Base-by-base conservation (phyloP, 352 stramenopile species). In the Phytophthora palmivora region DNA sequence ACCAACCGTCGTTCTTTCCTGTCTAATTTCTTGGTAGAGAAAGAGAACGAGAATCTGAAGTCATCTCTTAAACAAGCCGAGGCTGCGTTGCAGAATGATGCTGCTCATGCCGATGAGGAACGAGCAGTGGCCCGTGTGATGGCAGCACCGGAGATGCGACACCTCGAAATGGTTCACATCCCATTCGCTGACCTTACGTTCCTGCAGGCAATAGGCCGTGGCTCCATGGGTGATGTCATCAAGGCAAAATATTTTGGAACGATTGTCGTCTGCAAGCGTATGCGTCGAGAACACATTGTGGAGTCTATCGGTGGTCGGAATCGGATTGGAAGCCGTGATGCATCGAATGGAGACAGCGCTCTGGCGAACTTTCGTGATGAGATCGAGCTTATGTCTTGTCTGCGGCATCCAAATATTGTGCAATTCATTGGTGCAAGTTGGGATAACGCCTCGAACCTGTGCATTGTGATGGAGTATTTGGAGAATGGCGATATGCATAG, bases 401-500 rank as follows among this genome's bases (percentile, higher is more conserved):
- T 96, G 42, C 76, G 88, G 5, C 88, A 96, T 54, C 88, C 88
- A 30, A 96, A 96, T 50, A 92, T 96, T 52, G 88, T 96, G 11
- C 88, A 96, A 60, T 94, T 96, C 41, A 96, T 96, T 32, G 88
- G 88, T 30, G 88, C 88, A 26, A 95, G 82, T 49, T 96, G 88
- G 88, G 85, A 96, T 53, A 95, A 95, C 53, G 88, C 79, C 24
- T 93, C 86, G 3, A 96, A 96, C 52, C 54, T 96, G 44, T 96
- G 88, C 36, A 94, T 96, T 48, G 81, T 96, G 22, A 94, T 96
- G 84, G 88, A 96, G 47, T 96, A 92, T 58, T 46, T 96, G n/a
- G 88, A 96, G 58, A 94, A 95, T 52, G 88, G 88, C 16, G 88
- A 96, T 53, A 89, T 96, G 82, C 88, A 96, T 64, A 84, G 76